Percentiles rank a stretch among this genome's conserved stretches.
Evolutionary conservation across 306 rosid genomes (phyloP).

Genomic region (Cucurbita argyrosperma): DNA sequence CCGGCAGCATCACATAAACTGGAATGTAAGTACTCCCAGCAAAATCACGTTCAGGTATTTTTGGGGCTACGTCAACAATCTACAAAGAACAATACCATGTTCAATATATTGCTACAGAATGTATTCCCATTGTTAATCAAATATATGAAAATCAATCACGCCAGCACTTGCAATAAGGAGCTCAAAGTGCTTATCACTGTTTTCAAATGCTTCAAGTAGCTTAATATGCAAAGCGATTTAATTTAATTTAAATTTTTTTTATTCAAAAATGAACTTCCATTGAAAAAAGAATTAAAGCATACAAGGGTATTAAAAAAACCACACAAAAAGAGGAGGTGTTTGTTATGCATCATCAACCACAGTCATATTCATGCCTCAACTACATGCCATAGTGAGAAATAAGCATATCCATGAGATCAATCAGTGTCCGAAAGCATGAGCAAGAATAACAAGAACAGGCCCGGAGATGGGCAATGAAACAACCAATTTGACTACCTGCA

Average conservation of each 20-base stretch:
- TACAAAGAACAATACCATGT: slow-evolving; percentile 15
- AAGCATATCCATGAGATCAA: neutral
- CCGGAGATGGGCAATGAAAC: neutral
- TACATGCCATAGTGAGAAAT: neutral
- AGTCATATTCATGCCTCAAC: neutral
- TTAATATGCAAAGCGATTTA: neutral
- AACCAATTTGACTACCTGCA: slow-evolving; percentile 46
- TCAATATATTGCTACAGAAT: neutral
- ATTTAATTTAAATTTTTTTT: too few relatives aligned
- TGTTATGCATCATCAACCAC: neutral
- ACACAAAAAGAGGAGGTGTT: neutral
- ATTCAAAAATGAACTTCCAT: too few relatives aligned
- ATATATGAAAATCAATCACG: neutral
- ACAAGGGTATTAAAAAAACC: neutral
- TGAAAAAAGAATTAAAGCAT: neutral
- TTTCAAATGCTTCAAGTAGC: neutral
- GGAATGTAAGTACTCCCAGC: slow-evolving; percentile 70
- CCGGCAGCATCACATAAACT: slow-evolving; percentile 83
- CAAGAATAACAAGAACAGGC: neutral
- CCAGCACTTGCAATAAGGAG: neutral
- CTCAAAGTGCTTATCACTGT: neutral
- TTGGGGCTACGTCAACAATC: slow-evolving; percentile 40
- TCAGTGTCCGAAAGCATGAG: neutral
- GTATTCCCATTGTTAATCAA: neutral
- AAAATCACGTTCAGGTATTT: slow-evolving; percentile 61